Base-by-base conservation (phyloP, 1,284 basidiomycete species). In the Ceratobasidium sp. region DNA sequence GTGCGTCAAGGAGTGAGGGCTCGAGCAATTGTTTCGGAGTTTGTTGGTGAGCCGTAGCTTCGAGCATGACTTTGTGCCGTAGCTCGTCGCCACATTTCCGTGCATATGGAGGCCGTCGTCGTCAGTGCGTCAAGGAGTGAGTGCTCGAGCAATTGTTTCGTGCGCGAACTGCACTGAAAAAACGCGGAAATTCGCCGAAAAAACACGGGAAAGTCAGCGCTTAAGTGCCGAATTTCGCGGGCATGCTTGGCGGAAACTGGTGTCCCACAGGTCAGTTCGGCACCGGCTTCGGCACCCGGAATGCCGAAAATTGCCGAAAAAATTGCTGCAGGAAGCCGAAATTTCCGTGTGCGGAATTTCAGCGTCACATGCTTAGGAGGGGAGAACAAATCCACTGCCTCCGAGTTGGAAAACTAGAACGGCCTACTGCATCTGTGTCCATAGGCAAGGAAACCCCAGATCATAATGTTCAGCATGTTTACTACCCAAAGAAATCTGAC, bases 31-130 rank as follows among this genome's bases (percentile, higher is more conserved):
- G n/a, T n/a, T n/a, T n/a, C n/a, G n/a, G 79, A 92, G 93, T 86
- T 95, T 95, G 86, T 94, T 94, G 83, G 92, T 95, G 84, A 95
- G 91, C 82, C 93, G 89, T 83, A 54, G 66, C 43, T 71, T 71
- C 51, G 66, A 71, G 66, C 66, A 54, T 39, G 66, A 71, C 66
- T 71, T 71, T 39, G 66, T 71, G 66, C 66, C 54, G 66, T 71
- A 71, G 66, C 66, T 54, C n/a, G 66, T 71, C 66, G 66, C 66
- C 46, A 39, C 59, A 71, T 71, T 71, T 54, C 66, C 66, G 22
- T 54, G 66, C 66, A 71, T 71, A 39, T 46, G 59, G 59, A 62
- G 54, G 66, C 19, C 37, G 66, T 71, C 39, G 54, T 71, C 54
- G 54, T 43, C 53, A 41, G 66, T 68, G 39, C 41, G 24, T 51